These are phyloP conservation scores for Bisporella sp. DNA, from an alignment of 2,329 filamentous ascomycete genomes.

Conservation along the genomic window DNA sequence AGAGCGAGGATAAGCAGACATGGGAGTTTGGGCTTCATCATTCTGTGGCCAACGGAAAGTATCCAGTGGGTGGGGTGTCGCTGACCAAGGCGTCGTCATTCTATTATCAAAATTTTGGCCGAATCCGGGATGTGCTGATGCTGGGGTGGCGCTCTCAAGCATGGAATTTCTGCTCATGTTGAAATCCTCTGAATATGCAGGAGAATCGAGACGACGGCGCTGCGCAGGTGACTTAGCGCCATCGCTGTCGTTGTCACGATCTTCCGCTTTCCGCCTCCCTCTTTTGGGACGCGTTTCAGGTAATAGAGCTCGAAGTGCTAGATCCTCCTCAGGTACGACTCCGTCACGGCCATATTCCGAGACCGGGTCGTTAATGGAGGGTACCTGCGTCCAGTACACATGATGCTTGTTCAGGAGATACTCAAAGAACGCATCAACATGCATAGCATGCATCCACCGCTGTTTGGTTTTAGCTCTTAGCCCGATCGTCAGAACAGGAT, in stretches of 20 bases:
- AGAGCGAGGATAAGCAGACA: constrained; percentile 69
- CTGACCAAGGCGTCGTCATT: constrained; percentile 22
- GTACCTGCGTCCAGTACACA: constrained; percentile 73
- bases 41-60: constrained; percentile 31
- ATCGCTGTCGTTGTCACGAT: constrained; percentile 46
- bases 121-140: constrained; percentile 28
- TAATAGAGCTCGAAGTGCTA: constrained; percentile 76
- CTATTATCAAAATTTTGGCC: constrained; percentile 15
- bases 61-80: constrained; percentile 20
- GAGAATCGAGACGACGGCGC: constrained; percentile 53
- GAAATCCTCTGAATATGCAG: constrained; percentile 35
- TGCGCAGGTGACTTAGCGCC: constrained; percentile 45
- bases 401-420: constrained; percentile 75
- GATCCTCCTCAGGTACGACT: constrained; percentile 78
- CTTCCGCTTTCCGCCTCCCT: constrained; percentile 55
- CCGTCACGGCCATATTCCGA: constrained; percentile 67
- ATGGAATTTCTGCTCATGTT: constrained; percentile 26
- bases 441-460: constrained; percentile 97
- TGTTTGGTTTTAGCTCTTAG: constrained; percentile 27
- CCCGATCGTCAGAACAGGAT: background rate
- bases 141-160: constrained; percentile 33
- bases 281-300: constrained; percentile 64
- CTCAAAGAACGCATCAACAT: constrained; percentile 91
- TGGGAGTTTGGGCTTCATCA: constrained; percentile 51
- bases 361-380: constrained; percentile 54